Evolutionary conservation across 139 green algal genomes (phyloP).

Genomic region (Pseudopediastrum boryanum): DNA sequence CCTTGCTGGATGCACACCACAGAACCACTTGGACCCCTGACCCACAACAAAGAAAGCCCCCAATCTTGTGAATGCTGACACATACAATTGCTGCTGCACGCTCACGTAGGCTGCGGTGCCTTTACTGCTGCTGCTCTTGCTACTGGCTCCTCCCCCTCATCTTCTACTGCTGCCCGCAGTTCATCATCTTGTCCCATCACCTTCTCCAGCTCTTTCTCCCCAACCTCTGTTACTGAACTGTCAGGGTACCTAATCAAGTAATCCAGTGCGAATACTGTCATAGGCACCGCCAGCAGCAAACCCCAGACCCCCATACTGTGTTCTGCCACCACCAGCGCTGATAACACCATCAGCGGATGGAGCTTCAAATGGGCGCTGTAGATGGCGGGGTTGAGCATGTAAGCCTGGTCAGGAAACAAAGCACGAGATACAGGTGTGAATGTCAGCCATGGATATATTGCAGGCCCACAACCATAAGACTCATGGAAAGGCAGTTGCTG

Average conservation of each 20-base stretch:
- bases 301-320: slow-evolving; percentile 93
- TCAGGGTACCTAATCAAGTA: slow-evolving; percentile 82
- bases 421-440: neutral
- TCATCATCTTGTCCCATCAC: too few species aligned
- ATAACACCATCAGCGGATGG: slow-evolving; percentile 89
- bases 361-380: slow-evolving; percentile 94
- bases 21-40: too few species aligned
- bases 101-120: slow-evolving; percentile 2
- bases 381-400: slow-evolving; percentile 83
- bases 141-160: too few species aligned
- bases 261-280: slow-evolving; percentile 91
- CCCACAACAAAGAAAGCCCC: too few species aligned
- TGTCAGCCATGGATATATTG: neutral
- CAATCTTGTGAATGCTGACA: too few species aligned
- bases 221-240: slow-evolving; percentile 67
- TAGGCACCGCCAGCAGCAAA: slow-evolving; percentile 90
- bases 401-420: slow-evolving; percentile 26
- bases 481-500: too few species aligned
- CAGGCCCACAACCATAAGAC: too few species aligned
- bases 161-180: too few species aligned
- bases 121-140: too few species aligned
- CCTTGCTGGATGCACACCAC: too few species aligned
- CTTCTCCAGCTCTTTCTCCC: slow-evolving; percentile 65
- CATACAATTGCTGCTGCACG: slow-evolving; percentile 24
- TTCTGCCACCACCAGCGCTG: slow-evolving; percentile 74